Conservation (phyloP, 495 filamentous ascomycete species). For the Penicillium goetzii region DNA sequence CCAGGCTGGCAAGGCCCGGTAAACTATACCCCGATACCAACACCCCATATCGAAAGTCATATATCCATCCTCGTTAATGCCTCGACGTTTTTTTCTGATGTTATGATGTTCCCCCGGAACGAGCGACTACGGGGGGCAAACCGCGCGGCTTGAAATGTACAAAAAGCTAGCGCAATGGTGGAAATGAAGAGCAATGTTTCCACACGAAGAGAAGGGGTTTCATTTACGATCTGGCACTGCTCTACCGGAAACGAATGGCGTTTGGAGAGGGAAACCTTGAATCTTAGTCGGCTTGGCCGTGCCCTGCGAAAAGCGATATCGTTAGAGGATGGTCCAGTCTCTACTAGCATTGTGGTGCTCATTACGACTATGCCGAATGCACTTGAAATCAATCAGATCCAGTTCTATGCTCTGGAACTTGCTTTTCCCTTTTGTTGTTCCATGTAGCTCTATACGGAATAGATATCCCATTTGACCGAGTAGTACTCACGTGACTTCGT, state of each 20-base stretch:
- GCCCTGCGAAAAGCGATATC: slow-evolving; percentile 5
- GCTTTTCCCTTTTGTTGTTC: not conserved
- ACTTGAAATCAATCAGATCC: slow-evolving; percentile 20
- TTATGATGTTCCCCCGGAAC: slow-evolving; percentile 30
- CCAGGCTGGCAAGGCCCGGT: slow-evolving; percentile 54
- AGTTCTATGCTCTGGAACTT: not conserved
- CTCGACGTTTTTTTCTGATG: slow-evolving; percentile 26
- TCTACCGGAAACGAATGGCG: not conserved
- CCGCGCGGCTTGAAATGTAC: slow-evolving; percentile 6
- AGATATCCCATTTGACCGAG: not conserved
- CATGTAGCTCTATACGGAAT: slow-evolving; percentile 4
- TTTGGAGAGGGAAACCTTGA: slow-evolving; percentile 1
- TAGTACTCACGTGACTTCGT: slow-evolving; percentile 44
- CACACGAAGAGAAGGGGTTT: not conserved
- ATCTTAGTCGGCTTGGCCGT: not conserved
- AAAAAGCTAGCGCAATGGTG: slow-evolving; percentile 1
- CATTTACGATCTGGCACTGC: not conserved
- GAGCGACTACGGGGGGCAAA: slow-evolving; percentile 10
- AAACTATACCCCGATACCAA: slow-evolving; percentile 26
- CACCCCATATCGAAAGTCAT: slow-evolving; percentile 20
- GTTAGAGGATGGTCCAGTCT: not conserved
- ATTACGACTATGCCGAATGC: slow-evolving; percentile 16
- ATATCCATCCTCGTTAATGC: slow-evolving; percentile 25
- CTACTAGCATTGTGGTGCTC: slow-evolving; percentile 13
- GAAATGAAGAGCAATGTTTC: not conserved